phyloP scores from a whole-genome alignment of 2,329 filamentous ascomycete genomes.

The Fusarium mexicanum region DNA sequence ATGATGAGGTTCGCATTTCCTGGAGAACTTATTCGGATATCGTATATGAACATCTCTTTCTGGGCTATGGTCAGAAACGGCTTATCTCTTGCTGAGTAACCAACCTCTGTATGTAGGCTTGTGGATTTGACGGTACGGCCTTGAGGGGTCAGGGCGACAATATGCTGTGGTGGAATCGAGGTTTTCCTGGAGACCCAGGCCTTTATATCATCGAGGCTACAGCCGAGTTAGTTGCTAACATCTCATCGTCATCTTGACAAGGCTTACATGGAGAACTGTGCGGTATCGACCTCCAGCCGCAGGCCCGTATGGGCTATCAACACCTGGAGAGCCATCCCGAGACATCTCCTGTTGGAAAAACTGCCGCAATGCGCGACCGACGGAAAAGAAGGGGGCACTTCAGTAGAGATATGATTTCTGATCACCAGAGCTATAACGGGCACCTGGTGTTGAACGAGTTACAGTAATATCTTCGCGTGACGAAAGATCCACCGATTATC shows the following conservation, averaged over 20 bases:
- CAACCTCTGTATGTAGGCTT: slow-evolving; percentile 80
- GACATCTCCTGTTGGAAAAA: slow-evolving; percentile 56
- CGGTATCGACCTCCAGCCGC: slow-evolving; percentile 80
- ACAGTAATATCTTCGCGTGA: slow-evolving; percentile 40
- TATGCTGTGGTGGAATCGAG: slow-evolving; percentile 77
- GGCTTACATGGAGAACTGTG: slow-evolving; percentile 75
- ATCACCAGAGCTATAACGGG: slow-evolving; percentile 19
- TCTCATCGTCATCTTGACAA: neutral
- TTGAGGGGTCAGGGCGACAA: slow-evolving; percentile 86
- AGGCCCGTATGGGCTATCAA: slow-evolving; percentile 94
- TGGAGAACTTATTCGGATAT: slow-evolving; percentile 75
- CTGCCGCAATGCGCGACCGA: slow-evolving; percentile 43
- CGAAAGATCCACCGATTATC: slow-evolving; percentile 32
- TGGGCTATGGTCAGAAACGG: slow-evolving; percentile 49
- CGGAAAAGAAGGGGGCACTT: slow-evolving; percentile 14
- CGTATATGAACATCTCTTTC: slow-evolving; percentile 93
- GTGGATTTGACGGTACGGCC: slow-evolving; percentile 87
- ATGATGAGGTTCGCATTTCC: slow-evolving; percentile 55
- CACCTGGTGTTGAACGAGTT: slow-evolving; percentile 24
- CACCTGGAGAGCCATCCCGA: slow-evolving; percentile 86
- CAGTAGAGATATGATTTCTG: slow-evolving; percentile 20
- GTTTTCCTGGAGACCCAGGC: slow-evolving; percentile 80
- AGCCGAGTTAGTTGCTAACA: slow-evolving; percentile 17
- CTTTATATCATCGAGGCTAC: slow-evolving; percentile 84
- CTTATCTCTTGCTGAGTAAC: neutral